Evolutionary conservation across 305 asterid genomes (phyloP).

Genomic region (Petunia hybrid): DNA sequence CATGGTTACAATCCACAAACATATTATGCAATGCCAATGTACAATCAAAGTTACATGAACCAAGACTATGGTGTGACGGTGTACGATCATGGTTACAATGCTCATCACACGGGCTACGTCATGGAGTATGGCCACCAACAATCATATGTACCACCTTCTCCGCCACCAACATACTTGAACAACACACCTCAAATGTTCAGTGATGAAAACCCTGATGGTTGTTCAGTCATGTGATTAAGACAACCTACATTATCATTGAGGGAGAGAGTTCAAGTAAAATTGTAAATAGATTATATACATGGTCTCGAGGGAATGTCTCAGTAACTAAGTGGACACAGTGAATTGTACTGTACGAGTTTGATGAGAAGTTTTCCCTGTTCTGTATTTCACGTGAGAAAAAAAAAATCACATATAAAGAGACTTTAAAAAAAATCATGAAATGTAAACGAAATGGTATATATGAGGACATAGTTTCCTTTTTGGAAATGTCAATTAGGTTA

Average conservation of each 20-base stretch:
- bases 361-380: not conserved
- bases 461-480: not conserved
- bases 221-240: slow-evolving; percentile 48
- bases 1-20: slow-evolving; percentile 43
- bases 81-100: slow-evolving; percentile 35
- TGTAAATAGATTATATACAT: not conserved
- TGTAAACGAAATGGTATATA: not conserved
- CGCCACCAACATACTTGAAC: slow-evolving; percentile 49
- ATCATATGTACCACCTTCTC: slow-evolving; percentile 45
- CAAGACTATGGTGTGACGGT: slow-evolving; percentile 41
- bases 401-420: not conserved
- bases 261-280: slow-evolving; percentile 27
- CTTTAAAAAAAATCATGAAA: not conserved
- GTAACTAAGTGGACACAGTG: not conserved
- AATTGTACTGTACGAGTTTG: not conserved
- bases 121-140: slow-evolving; percentile 39
- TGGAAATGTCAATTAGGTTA: slow-evolving; percentile 11
- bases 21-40: slow-evolving; percentile 46
- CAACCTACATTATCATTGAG: slow-evolving; percentile 4
- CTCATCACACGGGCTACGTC: slow-evolving; percentile 34
- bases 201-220: slow-evolving; percentile 56
- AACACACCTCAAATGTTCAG: slow-evolving; percentile 41
- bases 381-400: not conserved
- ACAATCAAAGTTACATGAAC: slow-evolving; percentile 38
- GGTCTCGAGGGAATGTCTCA: not conserved